Base-by-base conservation (phyloP, 1,284 basidiomycete species). In the Tilletia indica region DNA sequence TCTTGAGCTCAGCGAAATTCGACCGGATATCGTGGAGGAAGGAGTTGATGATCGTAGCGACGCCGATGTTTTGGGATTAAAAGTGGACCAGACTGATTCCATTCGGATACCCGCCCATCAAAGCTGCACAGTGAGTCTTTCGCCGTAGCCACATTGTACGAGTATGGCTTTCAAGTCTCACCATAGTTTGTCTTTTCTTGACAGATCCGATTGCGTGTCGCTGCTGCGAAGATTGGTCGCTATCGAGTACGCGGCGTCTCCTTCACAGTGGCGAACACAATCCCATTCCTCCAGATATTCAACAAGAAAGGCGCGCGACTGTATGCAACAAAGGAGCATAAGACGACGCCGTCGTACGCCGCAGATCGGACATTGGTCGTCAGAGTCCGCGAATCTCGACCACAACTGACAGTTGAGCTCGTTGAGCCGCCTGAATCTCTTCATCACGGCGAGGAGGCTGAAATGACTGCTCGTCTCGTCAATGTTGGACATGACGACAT, bases 201-300 rank as follows among this genome's bases (percentile, higher is more conserved):
- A 36, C 2, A 68, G 67, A 19, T 47, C 3, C 39, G n/a, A 48
- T 19, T 36, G 21, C 42, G 34, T 5, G 31, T 36, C 8, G 34
- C 45, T 36, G 67, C 67, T 9, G 14, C 11, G 21, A 9, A 47
- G 67, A 25, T 82, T 0, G 76, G 79, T 3, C 72, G 76, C 0
- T 73, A 85, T 42, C 77, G 79, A 2, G 69, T 87, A 64, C 69
- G 74, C 0, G 68, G 77, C 14, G 78, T 86, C 14, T 70, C 76
- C 0, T 88, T 86, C 79, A 70, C 77, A 2, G 86, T 88, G 74
- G 85, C 86, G 70, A 79, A 83, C 42, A 81, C 86, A 64, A 79
- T 88, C 11, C 84, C 84, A 0, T 81, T 85, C 54, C 67, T 71
- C 1, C 86, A 88, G 75, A 63, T 75, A 0, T 82, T 88, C 1